phyloP scores from a whole-genome alignment of 257 asterid species.

The Nicotiana benthamiana region DNA sequence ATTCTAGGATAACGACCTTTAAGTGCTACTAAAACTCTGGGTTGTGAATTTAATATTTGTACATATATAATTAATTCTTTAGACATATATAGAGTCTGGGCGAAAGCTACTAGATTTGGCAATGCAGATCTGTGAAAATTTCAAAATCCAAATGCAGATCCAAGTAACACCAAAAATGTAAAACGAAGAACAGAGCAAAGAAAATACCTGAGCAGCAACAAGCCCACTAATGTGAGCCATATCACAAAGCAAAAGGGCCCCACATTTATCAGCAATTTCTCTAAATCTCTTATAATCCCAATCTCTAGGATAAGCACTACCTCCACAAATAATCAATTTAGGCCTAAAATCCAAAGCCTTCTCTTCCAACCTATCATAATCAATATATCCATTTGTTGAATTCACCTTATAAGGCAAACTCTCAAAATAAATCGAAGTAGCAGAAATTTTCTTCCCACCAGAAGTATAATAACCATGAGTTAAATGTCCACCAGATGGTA shows the following conservation, averaged over 20 bases:
- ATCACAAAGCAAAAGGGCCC: conserved; percentile 81
- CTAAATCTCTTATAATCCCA: conserved; percentile 51
- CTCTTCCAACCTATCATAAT: conserved; percentile 64
- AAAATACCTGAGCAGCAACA: conserved; percentile 85
- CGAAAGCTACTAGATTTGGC: too few species aligned
- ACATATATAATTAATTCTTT: too few species aligned
- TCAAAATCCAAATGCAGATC: background rate
- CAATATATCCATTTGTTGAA: conserved; percentile 72
- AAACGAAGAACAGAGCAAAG: background rate
- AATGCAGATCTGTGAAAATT: background rate
- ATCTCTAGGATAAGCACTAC: conserved; percentile 70
- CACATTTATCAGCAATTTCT: conserved; percentile 52
- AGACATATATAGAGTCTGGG: too few species aligned
- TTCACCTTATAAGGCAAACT: conserved; percentile 88
- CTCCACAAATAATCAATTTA: conserved; percentile 77
- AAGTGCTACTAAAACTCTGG: too few species aligned
- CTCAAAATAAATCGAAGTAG: conserved; percentile 84
- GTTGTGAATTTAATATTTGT: too few species aligned
- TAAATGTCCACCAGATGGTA: conserved; percentile 81
- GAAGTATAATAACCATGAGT: conserved; percentile 75
- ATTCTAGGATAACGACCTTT: too few species aligned
- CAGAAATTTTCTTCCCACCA: conserved; percentile 87
- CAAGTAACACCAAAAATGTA: background rate
- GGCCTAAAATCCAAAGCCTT: conserved; percentile 89
- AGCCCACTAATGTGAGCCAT: conserved; percentile 99